These are phyloP conservation scores for Cercospora zeae-maydis DNA, from an alignment of 2,329 filamentous ascomycete species.

Conservation along the genomic window DNA sequence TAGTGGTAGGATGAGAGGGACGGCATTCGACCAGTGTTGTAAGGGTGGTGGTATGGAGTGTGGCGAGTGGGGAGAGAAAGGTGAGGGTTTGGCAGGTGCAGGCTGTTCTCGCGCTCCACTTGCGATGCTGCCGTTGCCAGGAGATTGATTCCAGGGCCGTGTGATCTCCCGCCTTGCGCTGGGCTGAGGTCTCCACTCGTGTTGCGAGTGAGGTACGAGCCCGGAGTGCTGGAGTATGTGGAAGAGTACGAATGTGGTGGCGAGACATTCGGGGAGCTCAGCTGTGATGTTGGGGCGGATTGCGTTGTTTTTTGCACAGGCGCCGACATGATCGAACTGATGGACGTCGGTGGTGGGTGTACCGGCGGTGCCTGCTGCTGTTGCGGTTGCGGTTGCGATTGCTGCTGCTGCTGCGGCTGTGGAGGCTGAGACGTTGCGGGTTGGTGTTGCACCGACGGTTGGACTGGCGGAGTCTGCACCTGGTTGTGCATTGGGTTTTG, in stretches of 20 bases:
- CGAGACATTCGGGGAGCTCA: slow-evolving; percentile 92
- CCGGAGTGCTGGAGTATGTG: slow-evolving; percentile 56
- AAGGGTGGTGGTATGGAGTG: slow-evolving; percentile 47
- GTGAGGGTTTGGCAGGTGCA: slow-evolving; percentile 44
- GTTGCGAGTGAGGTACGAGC: slow-evolving; percentile 58
- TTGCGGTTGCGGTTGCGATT: slow-evolving; percentile 16
- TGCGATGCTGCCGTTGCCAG: slow-evolving; percentile 66
- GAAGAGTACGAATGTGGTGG: slow-evolving; percentile 78
- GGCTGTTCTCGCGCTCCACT: slow-evolving; percentile 58
- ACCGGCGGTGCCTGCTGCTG: slow-evolving; percentile 14
- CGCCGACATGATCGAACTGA: slow-evolving; percentile 11
- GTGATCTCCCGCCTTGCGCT: slow-evolving; percentile 41
- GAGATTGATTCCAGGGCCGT: slow-evolving; percentile 62
- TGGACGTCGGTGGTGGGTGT: slow-evolving; percentile 3
- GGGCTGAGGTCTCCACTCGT: slow-evolving; percentile 46
- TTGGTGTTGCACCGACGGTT: slow-evolving; percentile 11
- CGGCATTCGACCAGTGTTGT: slow-evolving; percentile 61
- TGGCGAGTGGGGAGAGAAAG: slow-evolving; percentile 33
- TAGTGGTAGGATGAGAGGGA: slow-evolving; percentile 74
- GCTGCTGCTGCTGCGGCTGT: slow-evolving; percentile 14
- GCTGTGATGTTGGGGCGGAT: slow-evolving; percentile 80
- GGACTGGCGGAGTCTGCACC: slow-evolving; percentile 11
- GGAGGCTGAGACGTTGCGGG: slow-evolving; percentile 14
- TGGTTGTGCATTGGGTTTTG: slow-evolving; percentile 4
- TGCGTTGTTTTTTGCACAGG: slow-evolving; percentile 66